These are phyloP conservation scores for Actinomortierella ambigua DNA, from an alignment of 371 early-diverging fungal species.

Conservation along the genomic window DNA sequence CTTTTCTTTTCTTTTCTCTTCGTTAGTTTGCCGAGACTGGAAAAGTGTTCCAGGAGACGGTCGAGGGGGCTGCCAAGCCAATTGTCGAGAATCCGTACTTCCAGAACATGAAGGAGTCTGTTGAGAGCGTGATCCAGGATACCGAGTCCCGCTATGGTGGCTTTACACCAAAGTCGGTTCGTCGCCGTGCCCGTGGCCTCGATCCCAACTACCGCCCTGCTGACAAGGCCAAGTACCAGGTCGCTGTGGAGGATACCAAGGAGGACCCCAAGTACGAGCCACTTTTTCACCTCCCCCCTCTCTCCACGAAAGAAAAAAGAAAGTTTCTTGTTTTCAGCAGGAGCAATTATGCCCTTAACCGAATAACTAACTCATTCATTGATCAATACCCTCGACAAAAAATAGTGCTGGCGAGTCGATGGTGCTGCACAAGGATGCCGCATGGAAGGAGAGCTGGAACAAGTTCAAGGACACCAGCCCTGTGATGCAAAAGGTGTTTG, in stretches of 20 bases:
- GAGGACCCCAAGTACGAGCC: slow-evolving; percentile 46
- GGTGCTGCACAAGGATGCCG: slow-evolving; percentile 90
- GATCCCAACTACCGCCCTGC: slow-evolving; percentile 48
- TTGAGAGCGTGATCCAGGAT: slow-evolving; percentile 77
- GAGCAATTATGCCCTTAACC: too few species aligned
- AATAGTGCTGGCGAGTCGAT: slow-evolving; percentile 85
- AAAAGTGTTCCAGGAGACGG: slow-evolving; percentile 49
- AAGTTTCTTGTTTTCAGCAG: too few species aligned
- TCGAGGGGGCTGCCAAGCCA: slow-evolving; percentile 76
- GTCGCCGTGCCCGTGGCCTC: slow-evolving; percentile 64
- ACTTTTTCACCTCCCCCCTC: too few species aligned
- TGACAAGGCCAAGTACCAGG: slow-evolving; percentile 9
- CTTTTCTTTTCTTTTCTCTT: not conserved
- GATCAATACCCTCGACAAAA: not conserved
- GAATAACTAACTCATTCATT: not conserved
- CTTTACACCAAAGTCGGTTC: slow-evolving; percentile 74
- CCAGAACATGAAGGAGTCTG: slow-evolving; percentile 71
- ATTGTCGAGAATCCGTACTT: slow-evolving; percentile 76
- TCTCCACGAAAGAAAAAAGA: too few species aligned
- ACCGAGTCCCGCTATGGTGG: slow-evolving; percentile 80
- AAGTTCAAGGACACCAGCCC: slow-evolving; percentile 91
- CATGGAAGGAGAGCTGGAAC: slow-evolving; percentile 92
- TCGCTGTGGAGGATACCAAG: slow-evolving; percentile 28
- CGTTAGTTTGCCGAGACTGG: slow-evolving; percentile 41
- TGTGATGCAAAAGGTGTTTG: slow-evolving; percentile 84